Base-by-base conservation (phyloP, 2,329 filamentous ascomycete genomes). In the Penicillium palitans region DNA sequence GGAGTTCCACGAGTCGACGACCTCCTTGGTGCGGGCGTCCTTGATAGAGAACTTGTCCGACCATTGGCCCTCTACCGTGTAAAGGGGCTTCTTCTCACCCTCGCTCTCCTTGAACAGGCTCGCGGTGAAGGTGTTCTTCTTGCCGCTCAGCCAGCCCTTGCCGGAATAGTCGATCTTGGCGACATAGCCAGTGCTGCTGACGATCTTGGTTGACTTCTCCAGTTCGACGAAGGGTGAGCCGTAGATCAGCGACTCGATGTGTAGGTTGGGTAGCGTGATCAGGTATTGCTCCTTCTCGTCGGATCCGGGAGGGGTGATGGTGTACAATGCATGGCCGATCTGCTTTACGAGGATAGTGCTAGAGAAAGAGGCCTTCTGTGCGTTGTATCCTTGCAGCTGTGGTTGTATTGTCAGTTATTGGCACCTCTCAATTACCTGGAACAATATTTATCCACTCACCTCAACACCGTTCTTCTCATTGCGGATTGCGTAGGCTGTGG, bases 301-400 rank as follows among this genome's bases (percentile, higher is more conserved):
- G 21, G 77, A 77, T 58, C 90, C 88, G 24, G 74, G 79, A 41
- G 69, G 71, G 45, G 73, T 78, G 59, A 97, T 79, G 50, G 90
- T 90, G 63, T 93, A 83, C 35, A 96, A 80, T 41, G 93, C 93
- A 72, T 97, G 93, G 37, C 93, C 93, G 67, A 96, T 89, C 79
- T 96, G 91, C 82, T 96, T 96, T 72, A 99, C 89, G 70, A 93
- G 90, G 75, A 98, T 97, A 45, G 93, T 96, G 67, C 89, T 88
- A 62, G 90, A 90, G 77, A 99, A 97, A 17, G 91, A 96, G 4
- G 93, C 93, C 76, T 96, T 98, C 73, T 98, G 95, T 17, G 90
- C 93, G 71, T 98, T 97, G 80, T 96, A 97, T 53, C 93, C 93
- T 79, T 87, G 81, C 24, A 88, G 74, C 68, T 80, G 66, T 21